Conservation (phyloP, 306 rosid genomes). For the Castanopsis chinensis region DNA sequence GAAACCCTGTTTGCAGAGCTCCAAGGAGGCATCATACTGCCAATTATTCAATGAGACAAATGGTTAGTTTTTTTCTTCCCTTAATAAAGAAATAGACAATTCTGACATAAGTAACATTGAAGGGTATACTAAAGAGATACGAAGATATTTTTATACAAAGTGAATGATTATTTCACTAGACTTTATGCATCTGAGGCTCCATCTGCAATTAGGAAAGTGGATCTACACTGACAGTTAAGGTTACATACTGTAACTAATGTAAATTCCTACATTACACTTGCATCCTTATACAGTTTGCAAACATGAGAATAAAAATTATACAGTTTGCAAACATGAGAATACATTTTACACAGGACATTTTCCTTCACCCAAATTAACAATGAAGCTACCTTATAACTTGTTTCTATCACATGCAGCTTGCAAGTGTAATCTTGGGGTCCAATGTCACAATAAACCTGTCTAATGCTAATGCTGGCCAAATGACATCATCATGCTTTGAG, state of each 20-base stretch:
- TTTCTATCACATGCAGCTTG: constrained; percentile 8
- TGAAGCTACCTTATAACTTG: neutral
- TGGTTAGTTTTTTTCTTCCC: constrained; percentile 1
- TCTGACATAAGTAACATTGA: constrained; percentile 3
- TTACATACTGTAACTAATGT: neutral
- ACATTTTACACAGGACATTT: neutral
- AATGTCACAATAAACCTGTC: neutral
- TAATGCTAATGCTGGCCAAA: neutral
- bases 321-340: neutral
- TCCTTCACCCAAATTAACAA: neutral
- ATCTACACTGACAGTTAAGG: neutral
- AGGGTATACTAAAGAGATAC: neutral
- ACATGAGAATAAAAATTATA: neutral
- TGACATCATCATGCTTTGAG: neutral
- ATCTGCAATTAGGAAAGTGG: neutral
- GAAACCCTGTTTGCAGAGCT: constrained; percentile 70
- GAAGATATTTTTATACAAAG: neutral
- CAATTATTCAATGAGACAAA: constrained; percentile 23
- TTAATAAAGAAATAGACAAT: constrained; percentile 7
- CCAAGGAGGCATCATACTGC: constrained; percentile 86
- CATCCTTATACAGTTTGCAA: neutral
- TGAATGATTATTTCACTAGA: neutral
- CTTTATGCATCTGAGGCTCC: neutral
- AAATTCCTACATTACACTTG: neutral
- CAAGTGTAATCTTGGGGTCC: neutral